Evolutionary conservation across 148 eudicot genomes (phyloP).

Genomic region (Cornus controversa): DNA sequence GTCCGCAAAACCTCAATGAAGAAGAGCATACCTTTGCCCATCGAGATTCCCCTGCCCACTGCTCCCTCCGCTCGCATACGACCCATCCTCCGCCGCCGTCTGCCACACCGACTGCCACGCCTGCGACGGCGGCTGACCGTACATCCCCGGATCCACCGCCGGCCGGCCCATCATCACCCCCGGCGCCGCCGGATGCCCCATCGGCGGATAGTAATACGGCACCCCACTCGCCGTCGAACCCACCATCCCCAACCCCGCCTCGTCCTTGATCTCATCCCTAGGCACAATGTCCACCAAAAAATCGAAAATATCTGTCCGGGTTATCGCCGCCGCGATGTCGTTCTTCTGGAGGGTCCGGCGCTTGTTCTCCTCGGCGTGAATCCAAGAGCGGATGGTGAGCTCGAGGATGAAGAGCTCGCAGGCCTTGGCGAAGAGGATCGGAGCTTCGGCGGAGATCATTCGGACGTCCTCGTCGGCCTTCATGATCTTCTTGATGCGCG

Average conservation of each 20-base stretch:
- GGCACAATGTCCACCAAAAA: slow-evolving; percentile 87
- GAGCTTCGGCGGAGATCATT: slow-evolving; percentile 91
- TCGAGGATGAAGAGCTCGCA: slow-evolving; percentile 87
- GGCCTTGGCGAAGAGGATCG: slow-evolving; percentile 78
- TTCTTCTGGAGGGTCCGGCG: slow-evolving; percentile 78
- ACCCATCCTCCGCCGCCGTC: slow-evolving; percentile 48
- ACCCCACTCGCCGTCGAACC: slow-evolving; percentile 59
- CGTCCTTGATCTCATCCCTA: slow-evolving; percentile 73
- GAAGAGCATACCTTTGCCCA: slow-evolving; percentile 50
- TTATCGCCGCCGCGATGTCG: slow-evolving; percentile 78
- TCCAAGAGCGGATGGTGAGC: slow-evolving; percentile 77
- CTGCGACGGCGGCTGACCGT: slow-evolving; percentile 53
- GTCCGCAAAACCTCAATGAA: background rate
- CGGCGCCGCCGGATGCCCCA: slow-evolving; percentile 50
- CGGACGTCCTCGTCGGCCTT: slow-evolving; percentile 92
- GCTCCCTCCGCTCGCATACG: slow-evolving; percentile 40
- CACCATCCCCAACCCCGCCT: slow-evolving; percentile 36
- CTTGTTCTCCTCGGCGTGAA: slow-evolving; percentile 88
- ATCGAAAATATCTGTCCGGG: slow-evolving; percentile 79
- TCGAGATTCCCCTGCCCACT: slow-evolving; percentile 48
- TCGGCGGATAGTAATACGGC: slow-evolving; percentile 68
- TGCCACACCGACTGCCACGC: slow-evolving; percentile 97
- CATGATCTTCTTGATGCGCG: slow-evolving; percentile 90
- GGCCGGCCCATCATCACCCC: slow-evolving; percentile 57
- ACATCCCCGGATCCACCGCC: slow-evolving; percentile 56